phyloP scores from a whole-genome alignment of 2,329 filamentous ascomycete genomes.

The Bertia moriformis region DNA sequence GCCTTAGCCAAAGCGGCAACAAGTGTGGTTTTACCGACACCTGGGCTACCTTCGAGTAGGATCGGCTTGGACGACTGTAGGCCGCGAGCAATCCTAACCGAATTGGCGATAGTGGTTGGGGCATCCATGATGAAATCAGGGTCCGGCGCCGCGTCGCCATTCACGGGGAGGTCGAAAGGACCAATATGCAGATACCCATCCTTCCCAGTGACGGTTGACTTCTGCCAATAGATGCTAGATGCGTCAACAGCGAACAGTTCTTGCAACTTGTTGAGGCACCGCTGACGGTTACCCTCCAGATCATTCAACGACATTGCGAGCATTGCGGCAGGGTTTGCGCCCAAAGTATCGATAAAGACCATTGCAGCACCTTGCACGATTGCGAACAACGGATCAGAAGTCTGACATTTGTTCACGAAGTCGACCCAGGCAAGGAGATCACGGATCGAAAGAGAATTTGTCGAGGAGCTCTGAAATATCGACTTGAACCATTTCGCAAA shows the following conservation, averaged over 20 bases:
- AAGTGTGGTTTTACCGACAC: conserved; percentile 92
- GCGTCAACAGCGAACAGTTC: conserved; percentile 53
- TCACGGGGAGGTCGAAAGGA: conserved; percentile 51
- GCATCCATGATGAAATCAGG: conserved; percentile 68
- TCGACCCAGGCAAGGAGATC: conserved; percentile 87
- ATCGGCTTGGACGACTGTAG: conserved; percentile 80
- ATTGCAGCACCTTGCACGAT: conserved; percentile 78
- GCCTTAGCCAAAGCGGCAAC: conserved; percentile 70
- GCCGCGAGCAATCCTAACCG: conserved; percentile 78
- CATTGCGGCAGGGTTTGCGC: conserved; percentile 83
- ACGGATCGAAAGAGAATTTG: conserved; percentile 73
- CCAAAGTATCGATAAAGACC: conserved; percentile 88
- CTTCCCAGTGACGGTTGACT: conserved; percentile 40
- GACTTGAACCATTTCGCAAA: conserved; percentile 90
- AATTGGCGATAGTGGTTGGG: conserved; percentile 77
- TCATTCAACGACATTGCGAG: conserved; percentile 51
- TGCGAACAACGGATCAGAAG: conserved; percentile 27
- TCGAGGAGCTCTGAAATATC: conserved; percentile 56
- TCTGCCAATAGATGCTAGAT: conserved; percentile 45
- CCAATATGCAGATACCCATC: conserved; percentile 51
- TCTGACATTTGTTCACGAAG: conserved; percentile 61
- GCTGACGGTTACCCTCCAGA: conserved; percentile 55
- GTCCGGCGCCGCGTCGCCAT: conserved; percentile 20
- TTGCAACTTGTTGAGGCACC: conserved; percentile 61
- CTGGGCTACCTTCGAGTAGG: conserved; percentile 88